Percentiles rank a stretch among this genome's conserved stretches.
These are phyloP conservation scores for Mycena crocata DNA, from an alignment of 768 basidiomycete species.

Conservation along the genomic window DNA sequence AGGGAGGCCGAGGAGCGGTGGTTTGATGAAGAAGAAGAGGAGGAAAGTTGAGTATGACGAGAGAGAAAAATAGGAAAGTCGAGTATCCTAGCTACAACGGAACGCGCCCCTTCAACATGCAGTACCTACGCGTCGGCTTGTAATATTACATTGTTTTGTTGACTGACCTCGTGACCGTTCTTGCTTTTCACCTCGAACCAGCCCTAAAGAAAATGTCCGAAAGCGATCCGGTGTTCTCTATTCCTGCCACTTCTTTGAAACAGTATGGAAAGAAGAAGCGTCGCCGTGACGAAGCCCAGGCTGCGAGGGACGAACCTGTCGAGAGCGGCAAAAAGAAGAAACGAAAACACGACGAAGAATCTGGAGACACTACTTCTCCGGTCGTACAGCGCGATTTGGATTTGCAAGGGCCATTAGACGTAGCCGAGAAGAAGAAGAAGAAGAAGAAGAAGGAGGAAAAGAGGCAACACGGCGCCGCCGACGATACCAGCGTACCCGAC, in stretches of 20 bases:
- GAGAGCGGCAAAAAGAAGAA: slow-evolving; percentile 43
- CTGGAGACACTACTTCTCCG: background rate
- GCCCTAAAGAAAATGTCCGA: slow-evolving; percentile 25
- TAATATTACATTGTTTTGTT: too few relatives aligned
- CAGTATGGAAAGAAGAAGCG: slow-evolving; percentile 55
- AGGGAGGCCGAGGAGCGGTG: slow-evolving; percentile 75
- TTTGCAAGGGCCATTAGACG: background rate
- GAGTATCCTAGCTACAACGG: too few relatives aligned
- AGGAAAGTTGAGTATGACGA: too few relatives aligned
- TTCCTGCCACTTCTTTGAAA: slow-evolving; percentile 18
- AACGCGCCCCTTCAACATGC: too few relatives aligned
- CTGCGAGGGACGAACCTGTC: slow-evolving; percentile 34
- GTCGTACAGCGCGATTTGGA: background rate
- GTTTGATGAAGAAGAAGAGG: slow-evolving; percentile 76
- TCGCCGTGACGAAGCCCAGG: slow-evolving; percentile 35
- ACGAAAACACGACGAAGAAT: slow-evolving; percentile 21
- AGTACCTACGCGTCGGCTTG: too few relatives aligned
- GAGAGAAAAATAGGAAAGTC: too few relatives aligned
- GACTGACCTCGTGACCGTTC: too few relatives aligned
- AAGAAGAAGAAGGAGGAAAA: slow-evolving; percentile 22
- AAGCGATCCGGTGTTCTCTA: background rate
- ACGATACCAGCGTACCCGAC: background rate
- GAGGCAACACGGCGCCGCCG: slow-evolving; percentile 42
- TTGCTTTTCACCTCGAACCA: background rate
- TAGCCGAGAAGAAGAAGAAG: slow-evolving; percentile 21